These are phyloP conservation scores for Globisporangium emineosum DNA, from an alignment of 352 stramenopile genomes.

Conservation along the genomic window DNA sequence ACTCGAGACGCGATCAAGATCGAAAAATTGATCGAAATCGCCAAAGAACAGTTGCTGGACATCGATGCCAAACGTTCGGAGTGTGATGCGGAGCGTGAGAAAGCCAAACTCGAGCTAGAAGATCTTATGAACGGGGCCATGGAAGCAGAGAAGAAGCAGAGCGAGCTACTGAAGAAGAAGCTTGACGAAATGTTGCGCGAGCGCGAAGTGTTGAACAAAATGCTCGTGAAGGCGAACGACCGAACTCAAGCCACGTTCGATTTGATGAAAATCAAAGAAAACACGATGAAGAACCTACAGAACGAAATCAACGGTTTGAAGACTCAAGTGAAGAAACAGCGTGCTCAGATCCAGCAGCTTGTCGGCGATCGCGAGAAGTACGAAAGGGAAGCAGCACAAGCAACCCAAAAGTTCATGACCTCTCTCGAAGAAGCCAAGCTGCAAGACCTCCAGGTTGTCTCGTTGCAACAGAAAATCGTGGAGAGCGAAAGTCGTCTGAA, in stretches of 20 bases:
- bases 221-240: constrained; percentile 83
- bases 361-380: constrained; percentile 86
- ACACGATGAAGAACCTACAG: constrained; percentile 87
- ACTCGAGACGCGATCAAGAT: constrained; percentile 58
- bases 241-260: constrained; percentile 84
- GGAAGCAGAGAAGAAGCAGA: constrained; percentile 62
- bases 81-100: constrained; percentile 67
- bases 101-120: constrained; percentile 55
- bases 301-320: constrained; percentile 89
- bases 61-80: constrained; percentile 53
- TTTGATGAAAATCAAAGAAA: constrained; percentile 90
- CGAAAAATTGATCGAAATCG: constrained; percentile 73
- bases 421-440: constrained; percentile 78
- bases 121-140: constrained; percentile 65
- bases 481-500: constrained; percentile 84
- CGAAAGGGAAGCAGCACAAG: constrained; percentile 77
- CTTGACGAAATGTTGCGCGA: constrained; percentile 80
- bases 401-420: constrained; percentile 82
- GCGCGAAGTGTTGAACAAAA: constrained; percentile 82
- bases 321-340: constrained; percentile 75
- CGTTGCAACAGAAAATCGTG: constrained; percentile 71
- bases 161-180: constrained; percentile 69
- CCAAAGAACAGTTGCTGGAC: constrained; percentile 70
- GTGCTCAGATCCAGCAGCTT: constrained; percentile 78
- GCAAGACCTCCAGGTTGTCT: constrained; percentile 70